phyloP scores from a whole-genome alignment of 768 basidiomycete species.

The Agaricus subrufescens region DNA sequence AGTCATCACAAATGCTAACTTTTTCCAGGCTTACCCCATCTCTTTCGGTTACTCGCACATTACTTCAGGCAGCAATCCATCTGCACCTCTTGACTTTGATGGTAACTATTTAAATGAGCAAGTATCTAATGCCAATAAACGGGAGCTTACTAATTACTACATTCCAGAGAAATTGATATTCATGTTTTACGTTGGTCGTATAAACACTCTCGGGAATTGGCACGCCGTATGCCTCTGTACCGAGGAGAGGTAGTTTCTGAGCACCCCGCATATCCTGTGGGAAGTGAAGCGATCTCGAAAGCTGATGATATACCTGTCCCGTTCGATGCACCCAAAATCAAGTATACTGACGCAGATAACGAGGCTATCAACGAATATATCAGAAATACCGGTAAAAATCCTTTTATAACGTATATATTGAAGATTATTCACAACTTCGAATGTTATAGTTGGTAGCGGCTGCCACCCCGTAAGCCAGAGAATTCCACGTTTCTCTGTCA shows the following conservation, averaged over 20 bases:
- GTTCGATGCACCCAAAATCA: conserved; percentile 30
- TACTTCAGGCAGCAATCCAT: conserved; percentile 32
- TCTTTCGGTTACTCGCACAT: conserved; percentile 48
- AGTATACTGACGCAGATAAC: conserved; percentile 37
- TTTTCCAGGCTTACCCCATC: conserved; percentile 30
- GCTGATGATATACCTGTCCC: conserved; percentile 24
- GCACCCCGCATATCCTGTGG: conserved; percentile 33
- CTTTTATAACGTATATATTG: background rate
- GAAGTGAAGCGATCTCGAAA: conserved; percentile 24
- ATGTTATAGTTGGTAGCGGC: conserved; percentile 21
- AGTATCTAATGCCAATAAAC: conserved; percentile 11
- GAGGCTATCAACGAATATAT: conserved; percentile 35
- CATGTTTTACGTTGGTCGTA: conserved; percentile 45
- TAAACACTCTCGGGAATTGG: conserved; percentile 50
- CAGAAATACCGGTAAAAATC: conserved; percentile 11
- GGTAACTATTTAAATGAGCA: conserved; percentile 42
- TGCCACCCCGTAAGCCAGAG: conserved; percentile 43
- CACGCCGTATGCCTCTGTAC: conserved; percentile 44
- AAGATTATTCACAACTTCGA: background rate
- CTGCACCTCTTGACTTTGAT: conserved; percentile 40
- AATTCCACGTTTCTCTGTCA: background rate
- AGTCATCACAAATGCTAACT: background rate
- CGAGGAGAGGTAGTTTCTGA: conserved; percentile 30
- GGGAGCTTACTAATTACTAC: background rate
- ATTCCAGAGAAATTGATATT: conserved; percentile 36